phyloP scores from a whole-genome alignment of 2,329 filamentous ascomycete species.

The Fusarium sp. region DNA sequence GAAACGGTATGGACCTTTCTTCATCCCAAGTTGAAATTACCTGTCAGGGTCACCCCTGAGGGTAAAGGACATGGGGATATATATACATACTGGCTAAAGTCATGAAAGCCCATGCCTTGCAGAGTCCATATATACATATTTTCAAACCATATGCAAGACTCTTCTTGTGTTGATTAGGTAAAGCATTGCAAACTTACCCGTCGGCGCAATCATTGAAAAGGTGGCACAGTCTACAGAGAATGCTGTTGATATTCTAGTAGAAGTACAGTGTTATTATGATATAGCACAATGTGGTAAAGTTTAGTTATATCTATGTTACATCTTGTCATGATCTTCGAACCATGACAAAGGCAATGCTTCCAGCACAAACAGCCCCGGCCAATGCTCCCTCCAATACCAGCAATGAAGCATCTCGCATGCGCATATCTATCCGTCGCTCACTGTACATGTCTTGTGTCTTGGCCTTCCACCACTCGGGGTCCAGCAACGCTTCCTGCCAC shows the following conservation, averaged over 20 bases:
- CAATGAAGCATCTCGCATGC: conserved; percentile 76
- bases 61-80: conserved; percentile 19
- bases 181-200: no score
- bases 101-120: conserved; percentile 5
- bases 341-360: conserved; percentile 61
- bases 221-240: neutral
- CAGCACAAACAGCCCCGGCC: conserved; percentile 70
- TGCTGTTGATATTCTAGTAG: neutral
- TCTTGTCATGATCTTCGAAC: conserved; percentile 48
- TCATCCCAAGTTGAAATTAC: conserved; percentile 33
- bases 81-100: neutral
- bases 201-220: no score
- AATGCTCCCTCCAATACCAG: conserved; percentile 73
- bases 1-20: neutral
- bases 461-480: conserved; percentile 58
- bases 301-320: conserved; percentile 31
- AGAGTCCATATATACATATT: neutral
- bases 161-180: neutral
- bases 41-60: conserved; percentile 30
- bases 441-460: conserved; percentile 69
- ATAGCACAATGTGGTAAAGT: conserved; percentile 29
- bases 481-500: conserved; percentile 56
- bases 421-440: conserved; percentile 68
- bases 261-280: conserved; percentile 21
- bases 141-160: neutral